These are phyloP conservation scores for Abrus pulchellus DNA, from an alignment of 306 rosid genomes.

Conservation along the genomic window DNA sequence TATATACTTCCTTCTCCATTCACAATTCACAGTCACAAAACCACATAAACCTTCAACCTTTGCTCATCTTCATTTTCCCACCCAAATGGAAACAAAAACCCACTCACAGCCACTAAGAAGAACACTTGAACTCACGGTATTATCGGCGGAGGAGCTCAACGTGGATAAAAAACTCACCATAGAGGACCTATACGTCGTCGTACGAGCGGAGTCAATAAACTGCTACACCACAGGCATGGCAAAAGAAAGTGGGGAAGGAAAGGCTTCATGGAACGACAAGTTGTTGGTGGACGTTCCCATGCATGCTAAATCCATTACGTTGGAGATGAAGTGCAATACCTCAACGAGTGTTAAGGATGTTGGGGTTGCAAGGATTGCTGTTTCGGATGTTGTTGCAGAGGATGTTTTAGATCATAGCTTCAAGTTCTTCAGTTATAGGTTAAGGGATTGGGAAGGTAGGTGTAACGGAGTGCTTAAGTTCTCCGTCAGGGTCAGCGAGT, in stretches of 20 bases:
- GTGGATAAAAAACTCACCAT: constrained; percentile 48
- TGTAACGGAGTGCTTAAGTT: constrained; percentile 69
- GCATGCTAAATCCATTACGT: constrained; percentile 49
- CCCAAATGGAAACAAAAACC: background rate
- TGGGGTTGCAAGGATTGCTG: constrained; percentile 50
- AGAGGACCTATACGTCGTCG: constrained; percentile 54
- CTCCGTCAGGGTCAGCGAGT: constrained; percentile 55
- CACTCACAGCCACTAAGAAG: background rate
- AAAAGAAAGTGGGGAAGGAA: background rate
- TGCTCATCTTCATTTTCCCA: background rate
- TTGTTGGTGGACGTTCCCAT: constrained; percentile 54
- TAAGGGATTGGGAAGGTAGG: constrained; percentile 63
- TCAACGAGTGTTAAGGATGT: constrained; percentile 38
- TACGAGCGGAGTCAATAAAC: constrained; percentile 49
- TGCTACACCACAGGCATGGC: constrained; percentile 47
- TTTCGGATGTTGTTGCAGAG: constrained; percentile 53
- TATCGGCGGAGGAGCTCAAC: constrained; percentile 57
- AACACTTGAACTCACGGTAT: constrained; percentile 59
- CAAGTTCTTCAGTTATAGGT: constrained; percentile 69
- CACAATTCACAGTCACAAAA: background rate
- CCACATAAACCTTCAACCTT: background rate
- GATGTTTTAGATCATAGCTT: constrained; percentile 47
- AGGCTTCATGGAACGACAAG: constrained; percentile 62
- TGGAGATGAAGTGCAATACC: constrained; percentile 63
- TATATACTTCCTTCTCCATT: too few species aligned